Base-by-base conservation (phyloP, 73 alveolate species). In the Strombidium stylifer region DNA sequence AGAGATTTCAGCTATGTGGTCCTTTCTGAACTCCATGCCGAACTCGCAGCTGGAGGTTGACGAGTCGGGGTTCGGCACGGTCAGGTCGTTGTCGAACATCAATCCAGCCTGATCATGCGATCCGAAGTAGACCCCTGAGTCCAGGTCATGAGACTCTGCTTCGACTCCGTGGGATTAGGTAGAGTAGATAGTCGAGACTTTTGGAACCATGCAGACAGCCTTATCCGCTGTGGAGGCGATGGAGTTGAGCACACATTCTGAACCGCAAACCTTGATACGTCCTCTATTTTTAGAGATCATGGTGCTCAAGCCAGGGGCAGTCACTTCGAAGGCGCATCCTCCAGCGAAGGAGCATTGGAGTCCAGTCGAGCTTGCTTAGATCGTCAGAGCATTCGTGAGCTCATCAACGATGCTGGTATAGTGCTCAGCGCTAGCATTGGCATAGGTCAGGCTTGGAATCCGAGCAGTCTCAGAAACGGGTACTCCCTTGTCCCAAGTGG, bases 281-380 rank as follows among this genome's bases (percentile, higher is more conserved):
- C 41, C 1, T 32, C 8, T 20, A 39, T n/a, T 14, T 2, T 14
- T 14, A 27, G 3, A 1, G 35, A 59, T 2, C 3, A n/a, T n/a
- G n/a, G 57, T 8, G 12, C 6, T 7, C 0, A 59, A 21, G 1
- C 73, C 73, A 18, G 60, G 48, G 4, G 5, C 2, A 5, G 26
- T 25, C 34, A 59, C n/a, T 24, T 32, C 14, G n/a, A 59, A 10
- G 11, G n/a, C 1, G 47, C 73, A 59, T 18, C 73, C 73, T 20
- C 73, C 73, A 4, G 73, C 73, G 24, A 59, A 59, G 3, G 73
- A 59, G 73, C 73, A 59, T 6, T 2, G 7, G 11, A 36, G 1
- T 11, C 6, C 12, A 15, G 55, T 4, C 8, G 3, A 23, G 2
- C 34, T 4, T 16, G 10, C 14, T 1, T 25, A 4, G 18, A 27